Evolutionary conservation across 768 basidiomycete species (phyloP), one percentile per base, ranked within the genome.

Genomic region (Pulveroboletus sp.): DNA sequence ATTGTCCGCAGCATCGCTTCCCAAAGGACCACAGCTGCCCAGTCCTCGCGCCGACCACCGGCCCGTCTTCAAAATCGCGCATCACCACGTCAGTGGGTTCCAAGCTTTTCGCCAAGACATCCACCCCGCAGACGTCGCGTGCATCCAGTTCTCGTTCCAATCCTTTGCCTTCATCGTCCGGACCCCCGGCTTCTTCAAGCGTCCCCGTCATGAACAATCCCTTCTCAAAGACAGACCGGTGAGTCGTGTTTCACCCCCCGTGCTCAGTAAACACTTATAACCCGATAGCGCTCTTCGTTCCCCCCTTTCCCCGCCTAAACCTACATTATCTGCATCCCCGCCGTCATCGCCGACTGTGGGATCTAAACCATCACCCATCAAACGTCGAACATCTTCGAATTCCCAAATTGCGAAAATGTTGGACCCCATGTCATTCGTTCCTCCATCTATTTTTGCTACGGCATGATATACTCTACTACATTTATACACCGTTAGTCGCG

Each of bases 1-100:
- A 82, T 62, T 93, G 90, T 62, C 76, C 86, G 0, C 69, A 79
- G 23, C 90, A 93, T 62, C 86, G 91, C 37, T 89, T 89, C 67
- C 84, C 89, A 9, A 71, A 72, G 35, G 83, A 87, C 56, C 90
- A 93, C 54, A 73, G 50, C 45, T 90, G 89, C 58, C 23, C 65
- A 22, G 60, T 63, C 26, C 50, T 57, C 43, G 0, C 49, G 4
- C 45, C 64, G 32, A 34, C 48, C 12, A 2, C 43, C 2, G 12
- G 49, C 13, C 50, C 67, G 8, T 36, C 52, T 46, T 49, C 58
- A n/a, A 60, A 49, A 19, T 42, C 46, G 29, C 53, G 19, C 6
- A 57, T 4, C 20, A 22, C 54, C 19, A 43, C 54, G 11, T 31
- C 23, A 17, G 16, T 46, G 13, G 11, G 26, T 12, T 47, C 48